These are phyloP conservation scores for Pythium aristosporum DNA, from an alignment of 352 stramenopile species.

Conservation along the genomic window DNA sequence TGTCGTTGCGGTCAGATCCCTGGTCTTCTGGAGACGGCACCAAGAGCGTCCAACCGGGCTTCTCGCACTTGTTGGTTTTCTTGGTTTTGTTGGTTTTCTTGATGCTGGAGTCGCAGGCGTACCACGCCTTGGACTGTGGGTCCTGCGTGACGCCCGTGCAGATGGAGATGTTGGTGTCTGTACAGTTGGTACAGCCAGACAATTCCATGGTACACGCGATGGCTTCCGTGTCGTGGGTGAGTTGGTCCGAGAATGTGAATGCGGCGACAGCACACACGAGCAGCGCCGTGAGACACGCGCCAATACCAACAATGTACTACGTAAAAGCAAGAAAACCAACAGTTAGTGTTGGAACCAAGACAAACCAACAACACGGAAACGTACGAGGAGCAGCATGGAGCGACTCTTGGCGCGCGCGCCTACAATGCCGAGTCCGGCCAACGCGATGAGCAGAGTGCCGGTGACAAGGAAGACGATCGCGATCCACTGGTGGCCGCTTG, in stretches of 20 bases:
- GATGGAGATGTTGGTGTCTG: slow-evolving; percentile 28
- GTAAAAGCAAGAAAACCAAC: not conserved
- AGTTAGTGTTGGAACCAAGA: slow-evolving; percentile 2
- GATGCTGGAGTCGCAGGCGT: slow-evolving; percentile 33
- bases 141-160: slow-evolving; percentile 46
- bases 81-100: slow-evolving; percentile 1
- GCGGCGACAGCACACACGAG: slow-evolving; percentile 57
- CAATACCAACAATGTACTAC: slow-evolving; percentile 77
- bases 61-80: slow-evolving; percentile 31
- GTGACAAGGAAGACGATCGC: slow-evolving; percentile 72
- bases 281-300: slow-evolving; percentile 53
- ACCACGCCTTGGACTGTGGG: slow-evolving; percentile 39
- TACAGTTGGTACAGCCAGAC: slow-evolving; percentile 78
- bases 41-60: slow-evolving; percentile 56
- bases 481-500: slow-evolving; percentile 68
- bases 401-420: slow-evolving; percentile 71
- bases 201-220: slow-evolving; percentile 74
- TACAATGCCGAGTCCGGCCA: slow-evolving; percentile 69
- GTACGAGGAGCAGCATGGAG: slow-evolving; percentile 74
- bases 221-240: slow-evolving; percentile 26
- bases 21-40: slow-evolving; percentile 50
- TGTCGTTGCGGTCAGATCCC: slow-evolving; percentile 59
- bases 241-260: slow-evolving; percentile 64
- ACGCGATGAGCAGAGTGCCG: slow-evolving; percentile 59
- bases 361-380: slow-evolving; percentile 23